Evolutionary conservation across 352 stramenopile species (phyloP), one percentile per base, ranked within the genome.

Genomic region (Phytophthora melonis): DNA sequence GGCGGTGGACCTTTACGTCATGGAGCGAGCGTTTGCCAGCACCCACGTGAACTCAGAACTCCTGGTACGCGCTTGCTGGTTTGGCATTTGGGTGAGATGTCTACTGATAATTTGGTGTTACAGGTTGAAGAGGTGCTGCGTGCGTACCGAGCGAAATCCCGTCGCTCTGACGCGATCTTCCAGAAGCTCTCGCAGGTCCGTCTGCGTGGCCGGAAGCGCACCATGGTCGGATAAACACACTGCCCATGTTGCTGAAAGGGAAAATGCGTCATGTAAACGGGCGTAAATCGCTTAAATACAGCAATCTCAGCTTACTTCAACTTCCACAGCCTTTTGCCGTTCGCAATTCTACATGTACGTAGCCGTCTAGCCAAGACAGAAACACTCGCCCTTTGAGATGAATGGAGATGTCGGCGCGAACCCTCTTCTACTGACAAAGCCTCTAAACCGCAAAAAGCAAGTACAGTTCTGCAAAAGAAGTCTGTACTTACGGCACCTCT

Each of bases 1-100:
- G 65, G 94, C 92, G 18, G 94, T 98, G 13, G 94, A 98, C 45
- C 79, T 98, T 10, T 98, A 98, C 73, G 94, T 98, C 34, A 93
- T 98, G 82, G 94, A 98, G 73, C 89, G 94, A 47, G 94, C 94
- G 3, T 97, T 98, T 76, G 83, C 89, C 68, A 97, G 90, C 57
- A 98, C 93, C 8, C 94, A 98, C 67, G 79, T 94, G 39, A 87
- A 97, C 52, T 94, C 92, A 34, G 83, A 98, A 45, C 64, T 87
- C 5, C 72, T 97, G 77, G 88, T 94, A 64, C 27, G 75, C 75
- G 9, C 47, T 14, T 27, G 47, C n/a, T n/a, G 13, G 18, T 5
- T n/a, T 10, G 50, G 1, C 3, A 18, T 13, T 39, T n/a, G 16
- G 0, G 5, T 36, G 11, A 21, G 13, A 19, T 36, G 13, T 19